These are phyloP conservation scores for Taphrina communis DNA, from an alignment of 1,139 yeast genomes.

Conservation along the genomic window DNA sequence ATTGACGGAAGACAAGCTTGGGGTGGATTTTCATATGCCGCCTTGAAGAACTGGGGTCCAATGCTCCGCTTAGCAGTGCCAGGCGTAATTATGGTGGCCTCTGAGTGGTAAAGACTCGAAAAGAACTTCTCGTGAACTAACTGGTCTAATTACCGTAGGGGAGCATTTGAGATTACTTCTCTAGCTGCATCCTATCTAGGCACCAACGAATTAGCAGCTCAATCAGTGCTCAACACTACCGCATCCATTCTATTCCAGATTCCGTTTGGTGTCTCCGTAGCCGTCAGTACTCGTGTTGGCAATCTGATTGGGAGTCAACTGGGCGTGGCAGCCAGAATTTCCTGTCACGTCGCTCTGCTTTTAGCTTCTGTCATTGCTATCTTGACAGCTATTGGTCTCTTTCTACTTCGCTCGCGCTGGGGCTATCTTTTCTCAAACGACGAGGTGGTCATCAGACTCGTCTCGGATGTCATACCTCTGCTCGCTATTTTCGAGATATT, in stretches of 20 bases:
- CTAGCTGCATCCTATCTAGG: constrained; percentile 76
- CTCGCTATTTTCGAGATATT: constrained; percentile 73
- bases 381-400: constrained; percentile 46
- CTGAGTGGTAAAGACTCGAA: constrained; percentile 61
- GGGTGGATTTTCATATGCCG: constrained; percentile 62
- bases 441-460: constrained; percentile 61
- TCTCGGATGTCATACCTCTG: constrained; percentile 66
- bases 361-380: constrained; percentile 25
- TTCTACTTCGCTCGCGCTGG: constrained; percentile 60
- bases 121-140: not conserved
- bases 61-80: constrained; percentile 75
- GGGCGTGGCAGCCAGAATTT: constrained; percentile 61
- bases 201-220: constrained; percentile 81
- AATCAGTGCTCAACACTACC: constrained; percentile 79
- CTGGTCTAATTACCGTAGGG: constrained; percentile 42
- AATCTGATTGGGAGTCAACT: constrained; percentile 83
- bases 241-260: constrained; percentile 81
- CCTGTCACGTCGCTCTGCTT: constrained; percentile 31
- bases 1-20: constrained; percentile 73
- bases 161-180: constrained; percentile 80
- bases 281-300: constrained; percentile 84
- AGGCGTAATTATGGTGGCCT: constrained; percentile 83
- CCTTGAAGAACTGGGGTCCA: constrained; percentile 64
- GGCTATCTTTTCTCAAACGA: constrained; percentile 75
- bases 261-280: constrained; percentile 87